Evolutionary conservation across 805 yeast genomes (phyloP).

Genomic region (Wickerhamomyces bovis): DNA sequence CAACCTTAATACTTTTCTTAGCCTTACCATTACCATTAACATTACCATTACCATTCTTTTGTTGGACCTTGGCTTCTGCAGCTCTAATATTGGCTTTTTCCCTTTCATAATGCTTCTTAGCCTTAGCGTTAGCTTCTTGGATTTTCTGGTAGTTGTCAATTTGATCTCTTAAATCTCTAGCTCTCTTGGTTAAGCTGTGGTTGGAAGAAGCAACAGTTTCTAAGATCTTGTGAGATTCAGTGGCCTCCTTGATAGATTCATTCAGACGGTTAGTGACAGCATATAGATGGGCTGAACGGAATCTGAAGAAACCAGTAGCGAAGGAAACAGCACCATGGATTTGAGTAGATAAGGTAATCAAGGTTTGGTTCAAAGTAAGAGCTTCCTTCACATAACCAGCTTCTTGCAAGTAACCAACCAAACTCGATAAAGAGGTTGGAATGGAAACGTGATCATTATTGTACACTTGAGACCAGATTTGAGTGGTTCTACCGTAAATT

Average conservation of each 20-base stretch:
- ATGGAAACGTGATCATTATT: slow-evolving; percentile 60
- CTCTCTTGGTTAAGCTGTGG: slow-evolving; percentile 61
- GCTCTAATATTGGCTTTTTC: slow-evolving; percentile 27
- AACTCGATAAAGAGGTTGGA: slow-evolving; percentile 55
- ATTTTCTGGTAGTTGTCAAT: slow-evolving; percentile 44
- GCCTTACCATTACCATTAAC: slow-evolving; percentile 14
- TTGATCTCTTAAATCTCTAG: slow-evolving; percentile 56
- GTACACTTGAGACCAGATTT: slow-evolving; percentile 50
- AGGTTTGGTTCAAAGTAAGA: slow-evolving; percentile 43
- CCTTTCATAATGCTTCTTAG: slow-evolving; percentile 22
- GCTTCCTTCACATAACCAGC: slow-evolving; percentile 44
- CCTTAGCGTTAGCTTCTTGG: slow-evolving; percentile 38
- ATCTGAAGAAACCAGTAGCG: slow-evolving; percentile 58
- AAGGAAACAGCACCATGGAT: slow-evolving; percentile 55
- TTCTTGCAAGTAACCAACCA: slow-evolving; percentile 53
- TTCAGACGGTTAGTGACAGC: slow-evolving; percentile 46
- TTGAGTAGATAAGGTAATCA: slow-evolving; percentile 43
- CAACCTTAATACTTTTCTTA: slow-evolving; percentile 25
- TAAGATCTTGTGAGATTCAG: slow-evolving; percentile 53
- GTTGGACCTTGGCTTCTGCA: slow-evolving; percentile 24
- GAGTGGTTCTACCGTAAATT: slow-evolving; percentile 53
- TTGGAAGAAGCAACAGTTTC: slow-evolving; percentile 56
- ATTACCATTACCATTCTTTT: slow-evolving; percentile 17
- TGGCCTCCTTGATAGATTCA: slow-evolving; percentile 51
- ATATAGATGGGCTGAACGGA: slow-evolving; percentile 61